Evolutionary conservation across 139 green algal species (phyloP), one percentile per base, ranked within the genome.

Genomic region (Chlorella sp.): DNA sequence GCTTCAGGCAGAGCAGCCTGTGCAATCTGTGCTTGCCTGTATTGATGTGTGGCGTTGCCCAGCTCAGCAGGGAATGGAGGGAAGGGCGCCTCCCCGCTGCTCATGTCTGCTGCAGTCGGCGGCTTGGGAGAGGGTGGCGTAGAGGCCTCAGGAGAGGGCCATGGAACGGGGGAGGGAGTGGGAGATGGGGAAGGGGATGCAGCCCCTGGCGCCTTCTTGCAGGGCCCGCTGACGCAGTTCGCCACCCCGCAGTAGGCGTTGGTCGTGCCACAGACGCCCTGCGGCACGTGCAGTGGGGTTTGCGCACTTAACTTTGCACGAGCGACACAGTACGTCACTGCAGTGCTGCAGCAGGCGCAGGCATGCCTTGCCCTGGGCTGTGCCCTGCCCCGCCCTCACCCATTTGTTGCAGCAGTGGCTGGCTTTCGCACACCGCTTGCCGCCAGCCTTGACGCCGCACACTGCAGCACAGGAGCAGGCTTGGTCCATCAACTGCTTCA

Each of bases 11-110:
- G 11, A 17, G 11, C 44, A 55, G 44, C 44, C 44, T 17, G 44
- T 11, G 44, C n/a, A n/a, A n/a, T n/a, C n/a, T n/a, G n/a, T n/a
- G 51, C 51, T 60, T 60, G 51, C 51, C 51, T 60, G 74, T 56
- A 81, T n/a, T 81, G 74, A 0, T 23, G 28, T 6, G n/a, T n/a
- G n/a, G n/a, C 47, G 18, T 80, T 55, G 47, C 73, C 73, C 6
- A 80, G 73, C 9, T 80, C 47, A 3, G 6, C 47, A 32, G 73
- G 73, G 44, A 80, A 80, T n/a, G 47, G 18, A 15, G 73, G 73
- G 39, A 78, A 16, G 71, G 71, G 67, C 32, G 25, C 25, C 18
- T 30, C 1, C 2, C 7, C 23, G 16, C 4, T 44, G 65, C 30
- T 21, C 30, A 23, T 56, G 20, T 20, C 6, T 3, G 44, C 18